A percentile compares a stretch with the other conserved stretches of the same genome.
Conservation (phyloP, 2,329 filamentous ascomycete genomes). For the Sclerotinia minor region DNA sequence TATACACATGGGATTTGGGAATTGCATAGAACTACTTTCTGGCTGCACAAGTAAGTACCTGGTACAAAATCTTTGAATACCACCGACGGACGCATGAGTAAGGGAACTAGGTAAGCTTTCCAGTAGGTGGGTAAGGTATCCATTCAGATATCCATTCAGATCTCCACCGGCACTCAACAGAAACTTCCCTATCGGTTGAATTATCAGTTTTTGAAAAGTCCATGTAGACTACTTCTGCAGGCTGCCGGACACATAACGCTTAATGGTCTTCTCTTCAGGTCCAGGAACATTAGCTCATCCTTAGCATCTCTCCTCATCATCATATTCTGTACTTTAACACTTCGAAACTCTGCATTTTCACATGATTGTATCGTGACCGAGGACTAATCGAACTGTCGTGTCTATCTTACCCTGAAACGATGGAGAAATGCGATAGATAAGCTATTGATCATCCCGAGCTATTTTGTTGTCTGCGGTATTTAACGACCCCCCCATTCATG, state of each 20-base stretch:
- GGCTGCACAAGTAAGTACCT: too few species aligned
- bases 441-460: neutral
- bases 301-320: neutral
- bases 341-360: neutral
- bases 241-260: too few species aligned
- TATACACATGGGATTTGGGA: too few species aligned
- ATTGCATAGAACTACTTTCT: too few species aligned
- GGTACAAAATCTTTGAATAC: too few species aligned
- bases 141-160: neutral
- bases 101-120: too few species aligned
- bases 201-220: neutral
- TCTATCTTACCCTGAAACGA: neutral
- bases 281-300: neutral
- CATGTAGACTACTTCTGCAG: neutral
- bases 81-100: too few species aligned
- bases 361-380: neutral
- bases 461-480: neutral
- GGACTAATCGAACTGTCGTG: neutral
- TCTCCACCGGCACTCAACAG: neutral
- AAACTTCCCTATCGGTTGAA: neutral
- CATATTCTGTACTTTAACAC: neutral
- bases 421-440: neutral
- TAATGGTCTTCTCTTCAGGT: neutral
- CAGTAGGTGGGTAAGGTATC: neutral
- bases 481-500: neutral